These are phyloP conservation scores for Amphichorda felina DNA, from an alignment of 2,329 filamentous ascomycete genomes.

Conservation along the genomic window DNA sequence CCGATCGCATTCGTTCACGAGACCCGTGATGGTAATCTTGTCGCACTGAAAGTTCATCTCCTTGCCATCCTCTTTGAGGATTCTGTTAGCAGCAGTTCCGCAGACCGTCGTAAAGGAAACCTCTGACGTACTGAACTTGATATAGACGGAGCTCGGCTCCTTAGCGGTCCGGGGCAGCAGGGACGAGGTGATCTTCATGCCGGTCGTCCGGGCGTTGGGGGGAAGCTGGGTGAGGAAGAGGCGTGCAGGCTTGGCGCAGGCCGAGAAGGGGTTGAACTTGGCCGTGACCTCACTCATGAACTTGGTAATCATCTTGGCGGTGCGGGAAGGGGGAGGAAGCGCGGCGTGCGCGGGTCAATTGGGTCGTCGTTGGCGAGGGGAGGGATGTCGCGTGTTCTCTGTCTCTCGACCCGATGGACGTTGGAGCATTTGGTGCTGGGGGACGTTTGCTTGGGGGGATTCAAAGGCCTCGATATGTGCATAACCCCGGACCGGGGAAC, in stretches of 20 bases:
- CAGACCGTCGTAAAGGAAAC: neutral
- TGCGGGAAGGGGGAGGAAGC: too few relatives aligned
- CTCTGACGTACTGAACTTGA: conserved; percentile 73
- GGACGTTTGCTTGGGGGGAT: neutral
- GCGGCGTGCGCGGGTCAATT: neutral
- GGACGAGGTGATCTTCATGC: conserved; percentile 67
- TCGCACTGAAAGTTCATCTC: conserved; percentile 74
- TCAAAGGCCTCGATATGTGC: conserved; percentile 1
- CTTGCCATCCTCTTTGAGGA: conserved; percentile 74
- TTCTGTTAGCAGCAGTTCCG: neutral
- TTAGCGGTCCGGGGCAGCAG: conserved; percentile 60
- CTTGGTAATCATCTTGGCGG: conserved; percentile 61
- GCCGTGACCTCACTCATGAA: conserved; percentile 78
- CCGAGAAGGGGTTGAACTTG: conserved; percentile 86
- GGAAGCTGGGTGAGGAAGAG: conserved; percentile 81
- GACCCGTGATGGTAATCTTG: conserved; percentile 71
- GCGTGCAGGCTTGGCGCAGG: conserved; percentile 67
- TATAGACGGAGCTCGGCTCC: conserved; percentile 53
- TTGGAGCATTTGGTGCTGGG: neutral
- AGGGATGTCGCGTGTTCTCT: too few relatives aligned
- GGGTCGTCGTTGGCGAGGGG: neutral
- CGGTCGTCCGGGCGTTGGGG: conserved; percentile 58
- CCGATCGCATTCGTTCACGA: conserved; percentile 80
- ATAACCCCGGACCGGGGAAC: neutral
- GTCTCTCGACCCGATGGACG: too few relatives aligned